Evolutionary conservation across 2,329 filamentous ascomycete species (phyloP).

Genomic region (Knufia petricola): DNA sequence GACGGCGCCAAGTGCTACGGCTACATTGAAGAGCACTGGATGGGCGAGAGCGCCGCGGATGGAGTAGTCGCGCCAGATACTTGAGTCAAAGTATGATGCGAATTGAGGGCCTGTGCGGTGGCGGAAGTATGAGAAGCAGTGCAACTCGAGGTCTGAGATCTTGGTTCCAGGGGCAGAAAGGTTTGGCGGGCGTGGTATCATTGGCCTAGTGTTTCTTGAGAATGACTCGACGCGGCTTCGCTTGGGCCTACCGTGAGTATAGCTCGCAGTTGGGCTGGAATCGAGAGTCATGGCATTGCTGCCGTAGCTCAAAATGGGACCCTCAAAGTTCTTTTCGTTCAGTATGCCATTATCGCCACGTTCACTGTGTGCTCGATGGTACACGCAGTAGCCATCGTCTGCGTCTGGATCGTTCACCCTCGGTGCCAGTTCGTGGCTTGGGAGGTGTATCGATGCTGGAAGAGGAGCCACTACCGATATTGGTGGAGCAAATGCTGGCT

Average conservation of each 20-base stretch:
- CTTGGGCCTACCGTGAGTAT: conserved; percentile 1
- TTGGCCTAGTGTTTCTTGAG: conserved; percentile 12
- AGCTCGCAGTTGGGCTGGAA: not conserved
- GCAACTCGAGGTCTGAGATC: conserved; percentile 23
- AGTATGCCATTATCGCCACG: not conserved
- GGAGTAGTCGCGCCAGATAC: conserved; percentile 18
- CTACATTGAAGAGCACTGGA: conserved; percentile 18
- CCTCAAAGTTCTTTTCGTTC: not conserved
- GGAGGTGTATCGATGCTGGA: too few species aligned
- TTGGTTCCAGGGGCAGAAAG: conserved; percentile 23
- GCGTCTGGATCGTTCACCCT: not conserved
- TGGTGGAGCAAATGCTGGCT: not conserved
- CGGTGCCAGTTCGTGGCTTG: not conserved
- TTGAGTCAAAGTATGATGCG: conserved; percentile 22
- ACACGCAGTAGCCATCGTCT: not conserved
- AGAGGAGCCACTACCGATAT: not conserved
- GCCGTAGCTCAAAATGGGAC: not conserved
- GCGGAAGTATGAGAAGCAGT: conserved; percentile 27
- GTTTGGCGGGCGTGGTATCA: conserved; percentile 11
- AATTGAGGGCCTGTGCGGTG: conserved; percentile 24
- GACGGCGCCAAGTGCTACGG: conserved; percentile 20
- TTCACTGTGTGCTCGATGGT: not conserved
- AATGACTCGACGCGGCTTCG: conserved; percentile 19
- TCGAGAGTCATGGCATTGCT: not conserved
- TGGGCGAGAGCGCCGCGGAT: conserved; percentile 16